Conservation (phyloP, 2,329 filamentous ascomycete species). For the Colletotrichum echinochloae region DNA sequence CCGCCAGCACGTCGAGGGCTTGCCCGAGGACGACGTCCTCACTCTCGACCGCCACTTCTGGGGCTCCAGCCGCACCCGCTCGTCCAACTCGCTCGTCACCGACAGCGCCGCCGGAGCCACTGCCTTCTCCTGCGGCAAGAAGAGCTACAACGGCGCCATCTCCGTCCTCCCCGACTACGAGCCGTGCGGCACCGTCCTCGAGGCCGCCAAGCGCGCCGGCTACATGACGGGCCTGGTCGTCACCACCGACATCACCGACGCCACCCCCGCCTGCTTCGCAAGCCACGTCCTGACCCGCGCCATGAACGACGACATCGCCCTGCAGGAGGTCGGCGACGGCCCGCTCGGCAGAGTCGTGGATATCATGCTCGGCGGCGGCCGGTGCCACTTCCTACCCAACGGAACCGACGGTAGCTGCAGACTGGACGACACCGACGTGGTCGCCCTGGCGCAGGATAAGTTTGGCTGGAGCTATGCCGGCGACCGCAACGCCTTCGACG, state of each 20-base stretch:
- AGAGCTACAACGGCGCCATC: conserved; percentile 98
- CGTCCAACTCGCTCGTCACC: conserved; percentile 86
- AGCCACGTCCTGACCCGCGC: conserved; percentile 83
- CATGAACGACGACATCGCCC: conserved; percentile 90
- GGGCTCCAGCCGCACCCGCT: conserved; percentile 88
- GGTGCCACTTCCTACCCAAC: conserved; percentile 94
- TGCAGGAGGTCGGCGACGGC: conserved; percentile 91
- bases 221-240: conserved; percentile 95
- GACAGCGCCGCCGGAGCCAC: conserved; percentile 98
- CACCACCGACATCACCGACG: conserved; percentile 94
- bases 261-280: conserved; percentile 95
- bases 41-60: conserved; percentile 89
- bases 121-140: conserved; percentile 90
- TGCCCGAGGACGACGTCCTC: conserved; percentile 81
- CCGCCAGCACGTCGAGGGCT: conserved; percentile 79
- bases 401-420: conserved; percentile 84
- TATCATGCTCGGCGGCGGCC: conserved; percentile 90
- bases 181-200: conserved; percentile 91
- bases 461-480: conserved; percentile 84
- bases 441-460: conserved; percentile 77
- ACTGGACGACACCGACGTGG: conserved; percentile 80
- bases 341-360: conserved; percentile 90
- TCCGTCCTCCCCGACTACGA: conserved; percentile 85
- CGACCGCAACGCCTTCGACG: conserved; percentile 80
- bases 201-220: conserved; percentile 91